Evolutionary conservation across 345 rosid genomes (phyloP).

Genomic region (Populus pruinosa): DNA sequence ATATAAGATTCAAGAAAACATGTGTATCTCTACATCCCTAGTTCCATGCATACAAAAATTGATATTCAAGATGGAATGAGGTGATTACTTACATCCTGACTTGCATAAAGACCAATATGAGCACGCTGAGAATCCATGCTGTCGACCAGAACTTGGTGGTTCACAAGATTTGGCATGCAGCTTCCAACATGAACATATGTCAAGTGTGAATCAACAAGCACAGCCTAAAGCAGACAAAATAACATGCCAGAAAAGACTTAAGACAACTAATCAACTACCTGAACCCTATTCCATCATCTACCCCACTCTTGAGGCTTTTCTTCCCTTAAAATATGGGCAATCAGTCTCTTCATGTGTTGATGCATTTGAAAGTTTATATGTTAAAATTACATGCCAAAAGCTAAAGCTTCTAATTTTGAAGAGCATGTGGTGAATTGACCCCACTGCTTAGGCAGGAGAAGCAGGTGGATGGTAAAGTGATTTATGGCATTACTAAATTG

Average conservation of each 20-base stretch:
- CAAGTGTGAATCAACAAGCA: constrained; percentile 9
- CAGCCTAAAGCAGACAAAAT: neutral
- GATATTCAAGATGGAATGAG: neutral
- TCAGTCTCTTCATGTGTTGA: neutral
- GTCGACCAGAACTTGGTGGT: constrained; percentile 76
- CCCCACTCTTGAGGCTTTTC: neutral
- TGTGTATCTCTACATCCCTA: neutral
- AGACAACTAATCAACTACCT: neutral
- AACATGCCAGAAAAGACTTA: neutral
- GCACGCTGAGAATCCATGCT: constrained; percentile 80
- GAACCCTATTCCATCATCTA: neutral
- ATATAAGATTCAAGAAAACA: constrained; percentile 1
- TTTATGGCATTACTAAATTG: neutral
- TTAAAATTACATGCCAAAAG: neutral
- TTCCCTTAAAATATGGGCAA: neutral
- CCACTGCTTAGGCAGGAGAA: neutral
- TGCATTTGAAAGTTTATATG: neutral
- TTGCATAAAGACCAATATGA: constrained; percentile 90
- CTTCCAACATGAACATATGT: constrained; percentile 34
- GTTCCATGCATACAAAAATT: neutral
- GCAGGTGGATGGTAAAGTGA: neutral
- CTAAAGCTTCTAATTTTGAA: neutral
- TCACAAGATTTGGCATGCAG: constrained; percentile 83
- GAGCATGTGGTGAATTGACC: neutral
- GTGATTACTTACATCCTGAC: constrained; percentile 68